Conservation (phyloP, 371 early-diverging fungal genomes). For the Syncephalis plumigaleata region DNA sequence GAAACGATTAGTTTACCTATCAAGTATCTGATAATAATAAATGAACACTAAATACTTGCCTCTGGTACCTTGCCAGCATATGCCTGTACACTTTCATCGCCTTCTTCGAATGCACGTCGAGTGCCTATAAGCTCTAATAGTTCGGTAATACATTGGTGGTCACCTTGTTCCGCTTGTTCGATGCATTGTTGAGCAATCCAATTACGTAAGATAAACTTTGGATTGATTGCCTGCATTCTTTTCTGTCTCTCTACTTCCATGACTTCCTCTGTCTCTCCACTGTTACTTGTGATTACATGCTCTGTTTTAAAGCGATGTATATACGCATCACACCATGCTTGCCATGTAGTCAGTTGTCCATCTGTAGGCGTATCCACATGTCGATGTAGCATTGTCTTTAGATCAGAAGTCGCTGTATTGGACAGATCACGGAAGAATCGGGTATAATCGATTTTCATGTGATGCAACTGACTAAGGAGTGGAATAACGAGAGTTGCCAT, state of each 20-base stretch:
- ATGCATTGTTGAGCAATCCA: constrained; percentile 55
- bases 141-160: constrained; percentile 3
- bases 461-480: constrained; percentile 40
- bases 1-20: too few relatives aligned
- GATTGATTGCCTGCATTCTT: constrained; percentile 41
- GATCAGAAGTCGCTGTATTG: constrained; percentile 5
- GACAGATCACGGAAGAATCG: constrained; percentile 47
- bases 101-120: too few relatives aligned
- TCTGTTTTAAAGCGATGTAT: constrained; percentile 4
- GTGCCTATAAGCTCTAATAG: too few relatives aligned
- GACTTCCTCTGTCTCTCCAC: too few relatives aligned
- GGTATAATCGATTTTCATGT: constrained; percentile 46
- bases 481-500: constrained; percentile 38
- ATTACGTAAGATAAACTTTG: constrained; percentile 50
- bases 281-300: not conserved
- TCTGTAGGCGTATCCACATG: too few relatives aligned
- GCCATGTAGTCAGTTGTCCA: not conserved
- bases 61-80: too few relatives aligned
- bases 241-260: constrained; percentile 14
- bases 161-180: constrained; percentile 13
- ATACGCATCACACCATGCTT: constrained; percentile 5
- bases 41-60: too few relatives aligned
- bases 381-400: constrained; percentile 6
- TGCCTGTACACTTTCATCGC: too few relatives aligned
- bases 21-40: too few relatives aligned